Conservation (phyloP, 2,329 filamentous ascomycete genomes). For the Didymella pinodella region DNA sequence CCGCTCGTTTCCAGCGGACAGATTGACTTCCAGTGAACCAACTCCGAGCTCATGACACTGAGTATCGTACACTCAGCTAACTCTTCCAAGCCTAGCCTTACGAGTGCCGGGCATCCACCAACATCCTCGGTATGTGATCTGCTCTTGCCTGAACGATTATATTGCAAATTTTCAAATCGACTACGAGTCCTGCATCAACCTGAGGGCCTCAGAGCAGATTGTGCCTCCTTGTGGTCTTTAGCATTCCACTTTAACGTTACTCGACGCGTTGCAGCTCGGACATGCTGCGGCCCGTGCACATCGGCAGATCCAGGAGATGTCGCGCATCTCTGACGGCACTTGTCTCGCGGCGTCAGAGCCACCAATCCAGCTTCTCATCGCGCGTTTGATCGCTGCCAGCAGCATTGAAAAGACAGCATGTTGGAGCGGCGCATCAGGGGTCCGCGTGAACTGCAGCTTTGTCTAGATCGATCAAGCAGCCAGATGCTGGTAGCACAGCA, state of each 20-base stretch:
- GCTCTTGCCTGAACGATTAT: conserved; percentile 5
- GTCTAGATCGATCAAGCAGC: conserved; percentile 25
- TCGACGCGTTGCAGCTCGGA: conserved; percentile 19
- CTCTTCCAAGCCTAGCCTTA: background rate
- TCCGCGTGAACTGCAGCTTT: conserved; percentile 34
- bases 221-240: conserved; percentile 21
- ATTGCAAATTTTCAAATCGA: conserved; percentile 1
- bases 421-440: conserved; percentile 25
- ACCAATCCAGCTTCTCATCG: conserved; percentile 30
- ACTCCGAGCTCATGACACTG: background rate
- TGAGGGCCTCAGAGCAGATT: conserved; percentile 7
- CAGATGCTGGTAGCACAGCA: conserved; percentile 41
- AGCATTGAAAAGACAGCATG: conserved; percentile 34
- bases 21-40: background rate
- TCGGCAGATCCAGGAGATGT: conserved; percentile 21
- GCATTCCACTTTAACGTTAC: conserved; percentile 29
- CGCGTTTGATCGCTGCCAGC: conserved; percentile 25
- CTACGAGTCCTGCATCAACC: conserved; percentile 19
- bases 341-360: conserved; percentile 34
- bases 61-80: background rate
- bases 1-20: background rate
- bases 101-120: background rate
- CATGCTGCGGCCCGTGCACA: conserved; percentile 34
- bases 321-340: conserved; percentile 41
- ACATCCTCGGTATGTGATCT: background rate